Conservation (phyloP, 2,329 filamentous ascomycete species). For the Claviceps arundinis region DNA sequence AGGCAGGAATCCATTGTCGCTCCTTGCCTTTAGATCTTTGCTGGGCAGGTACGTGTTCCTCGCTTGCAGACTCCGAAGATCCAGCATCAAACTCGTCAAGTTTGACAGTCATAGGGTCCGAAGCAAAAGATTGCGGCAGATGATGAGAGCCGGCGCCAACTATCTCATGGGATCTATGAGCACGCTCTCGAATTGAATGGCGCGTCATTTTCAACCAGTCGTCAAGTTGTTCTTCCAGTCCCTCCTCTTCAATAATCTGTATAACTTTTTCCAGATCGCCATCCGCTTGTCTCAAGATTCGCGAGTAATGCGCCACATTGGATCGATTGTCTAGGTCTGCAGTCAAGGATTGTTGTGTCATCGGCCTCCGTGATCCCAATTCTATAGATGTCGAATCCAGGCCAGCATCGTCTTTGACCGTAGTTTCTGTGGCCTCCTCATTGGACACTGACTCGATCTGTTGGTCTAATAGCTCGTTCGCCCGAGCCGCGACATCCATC, state of each 20-base stretch:
- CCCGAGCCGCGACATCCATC: slow-evolving; percentile 14
- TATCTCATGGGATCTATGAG: neutral
- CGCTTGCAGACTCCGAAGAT: neutral
- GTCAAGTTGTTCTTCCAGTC: slow-evolving; percentile 41
- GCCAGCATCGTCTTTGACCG: neutral
- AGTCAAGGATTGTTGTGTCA: neutral
- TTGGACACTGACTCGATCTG: neutral
- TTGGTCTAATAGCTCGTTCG: slow-evolving; percentile 1
- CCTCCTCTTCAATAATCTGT: slow-evolving; percentile 47
- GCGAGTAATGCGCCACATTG: slow-evolving; percentile 25
- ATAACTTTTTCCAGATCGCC: slow-evolving; percentile 47
- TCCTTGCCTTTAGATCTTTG: slow-evolving; percentile 16
- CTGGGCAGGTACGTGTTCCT: neutral
- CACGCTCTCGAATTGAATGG: slow-evolving; percentile 15
- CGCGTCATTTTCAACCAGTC: slow-evolving; percentile 45
- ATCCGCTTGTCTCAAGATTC: slow-evolving; percentile 45
- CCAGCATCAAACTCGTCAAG: neutral
- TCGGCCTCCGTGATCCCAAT: neutral
- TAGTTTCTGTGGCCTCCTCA: neutral
- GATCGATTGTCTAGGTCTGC: slow-evolving; percentile 9
- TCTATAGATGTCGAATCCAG: neutral
- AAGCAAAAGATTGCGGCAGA: neutral
- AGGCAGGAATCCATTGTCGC: slow-evolving; percentile 6
- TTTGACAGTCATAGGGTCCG: neutral
- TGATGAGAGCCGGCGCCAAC: neutral